A percentile compares a stretch with the other conserved stretches of the same genome.
phyloP scores from a whole-genome alignment of 163 green algal species.

The Chlorella variabilis region DNA sequence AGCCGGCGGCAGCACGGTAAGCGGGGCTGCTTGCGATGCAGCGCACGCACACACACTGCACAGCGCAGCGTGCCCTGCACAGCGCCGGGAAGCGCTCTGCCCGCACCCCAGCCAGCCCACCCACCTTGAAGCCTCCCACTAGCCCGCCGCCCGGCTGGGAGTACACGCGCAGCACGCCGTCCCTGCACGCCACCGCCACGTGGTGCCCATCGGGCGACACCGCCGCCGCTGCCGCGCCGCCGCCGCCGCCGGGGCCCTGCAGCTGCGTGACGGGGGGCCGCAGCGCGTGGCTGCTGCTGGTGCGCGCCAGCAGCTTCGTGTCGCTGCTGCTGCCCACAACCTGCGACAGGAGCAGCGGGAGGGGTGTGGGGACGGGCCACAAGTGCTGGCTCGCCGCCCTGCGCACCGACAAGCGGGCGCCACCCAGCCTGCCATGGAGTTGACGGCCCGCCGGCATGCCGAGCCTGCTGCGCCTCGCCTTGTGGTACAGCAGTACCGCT shows the following conservation, averaged over 20 bases:
- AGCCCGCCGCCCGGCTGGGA: slow-evolving; percentile 49
- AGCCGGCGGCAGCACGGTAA: too few relatives aligned
- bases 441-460: too few relatives aligned
- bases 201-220: slow-evolving; percentile 66
- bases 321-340: slow-evolving; percentile 45
- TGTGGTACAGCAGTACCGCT: slow-evolving; percentile 52
- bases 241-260: slow-evolving; percentile 10
- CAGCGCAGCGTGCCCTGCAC: too few relatives aligned
- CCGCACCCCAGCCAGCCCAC: not conserved
- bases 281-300: slow-evolving; percentile 29
- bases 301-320: slow-evolving; percentile 36
- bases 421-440: too few relatives aligned
- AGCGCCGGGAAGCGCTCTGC: too few relatives aligned
- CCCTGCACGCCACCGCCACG: slow-evolving; percentile 64
- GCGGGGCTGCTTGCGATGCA: too few relatives aligned
- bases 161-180: slow-evolving; percentile 68
- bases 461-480: too few relatives aligned
- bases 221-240: slow-evolving; percentile 53
- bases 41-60: too few relatives aligned
- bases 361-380: too few relatives aligned
- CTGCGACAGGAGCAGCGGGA: not conserved
- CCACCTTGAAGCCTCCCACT: slow-evolving; percentile 67
- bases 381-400: too few relatives aligned
- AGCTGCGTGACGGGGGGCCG: slow-evolving; percentile 19
- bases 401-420: too few relatives aligned